These are phyloP conservation scores for Colletotrichum melonis DNA, from an alignment of 2,329 filamentous ascomycete genomes.

Conservation along the genomic window DNA sequence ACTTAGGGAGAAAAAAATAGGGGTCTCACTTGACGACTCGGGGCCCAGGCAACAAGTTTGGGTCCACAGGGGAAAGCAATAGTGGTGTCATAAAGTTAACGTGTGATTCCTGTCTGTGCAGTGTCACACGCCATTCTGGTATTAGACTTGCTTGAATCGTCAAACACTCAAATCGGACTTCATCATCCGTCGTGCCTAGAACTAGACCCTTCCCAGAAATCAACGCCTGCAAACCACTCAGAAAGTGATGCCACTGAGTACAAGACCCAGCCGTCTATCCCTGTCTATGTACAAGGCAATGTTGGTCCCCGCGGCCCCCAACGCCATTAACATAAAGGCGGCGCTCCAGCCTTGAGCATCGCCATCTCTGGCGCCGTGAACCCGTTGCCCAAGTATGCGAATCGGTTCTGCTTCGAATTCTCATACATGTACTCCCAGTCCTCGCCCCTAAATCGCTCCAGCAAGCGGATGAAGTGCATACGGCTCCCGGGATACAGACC, in stretches of 20 bases:
- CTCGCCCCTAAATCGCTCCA: constrained; percentile 61
- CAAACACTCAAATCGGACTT: background rate
- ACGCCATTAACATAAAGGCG: background rate
- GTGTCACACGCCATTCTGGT: background rate
- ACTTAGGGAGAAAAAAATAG: background rate
- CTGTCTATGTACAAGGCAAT: background rate
- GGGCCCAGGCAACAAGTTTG: background rate
- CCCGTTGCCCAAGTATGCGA: constrained; percentile 64
- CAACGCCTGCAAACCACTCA: constrained; percentile 31
- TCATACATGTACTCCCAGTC: constrained; percentile 65
- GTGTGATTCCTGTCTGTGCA: background rate
- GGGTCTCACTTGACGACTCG: background rate
- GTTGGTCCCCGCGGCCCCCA: background rate
- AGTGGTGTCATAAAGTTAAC: background rate
- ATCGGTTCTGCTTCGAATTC: constrained; percentile 52
- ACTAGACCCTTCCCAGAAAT: background rate
- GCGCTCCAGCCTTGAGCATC: constrained; percentile 31
- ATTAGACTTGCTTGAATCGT: background rate
- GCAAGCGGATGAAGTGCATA: constrained; percentile 65
- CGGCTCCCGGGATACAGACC: constrained; percentile 63
- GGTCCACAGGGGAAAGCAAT: background rate
- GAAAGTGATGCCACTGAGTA: background rate
- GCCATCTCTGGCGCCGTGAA: constrained; percentile 58
- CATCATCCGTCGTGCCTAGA: constrained; percentile 3
- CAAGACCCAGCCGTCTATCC: background rate